phyloP scores from a whole-genome alignment of 306 rosid genomes.

The Citrullus mucosospermus region DNA sequence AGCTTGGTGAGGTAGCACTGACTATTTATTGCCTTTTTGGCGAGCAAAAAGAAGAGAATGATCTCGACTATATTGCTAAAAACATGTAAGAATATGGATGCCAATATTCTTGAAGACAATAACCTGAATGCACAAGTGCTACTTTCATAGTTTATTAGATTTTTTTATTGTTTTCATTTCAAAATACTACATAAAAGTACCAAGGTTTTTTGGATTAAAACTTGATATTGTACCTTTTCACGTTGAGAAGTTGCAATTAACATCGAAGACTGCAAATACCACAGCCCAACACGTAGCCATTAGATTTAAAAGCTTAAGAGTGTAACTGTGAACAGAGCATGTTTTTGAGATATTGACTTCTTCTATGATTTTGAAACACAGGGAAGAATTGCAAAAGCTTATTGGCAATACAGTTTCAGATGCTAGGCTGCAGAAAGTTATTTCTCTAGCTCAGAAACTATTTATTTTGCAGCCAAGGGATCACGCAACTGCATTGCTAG shows the following conservation, averaged over 20 bases:
- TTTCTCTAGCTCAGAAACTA: constrained; percentile 46
- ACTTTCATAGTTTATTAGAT: not conserved
- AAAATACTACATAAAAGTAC: not conserved
- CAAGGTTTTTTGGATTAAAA: not conserved
- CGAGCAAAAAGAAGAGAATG: constrained; percentile 15
- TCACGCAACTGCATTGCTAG: constrained; percentile 13
- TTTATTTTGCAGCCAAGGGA: constrained; percentile 44
- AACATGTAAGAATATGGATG: constrained; percentile 9
- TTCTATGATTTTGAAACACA: constrained; percentile 22
- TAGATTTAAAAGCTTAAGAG: not conserved
- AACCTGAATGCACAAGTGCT: not conserved
- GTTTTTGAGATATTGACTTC: constrained; percentile 6
- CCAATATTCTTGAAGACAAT: not conserved
- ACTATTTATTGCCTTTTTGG: constrained; percentile 26
- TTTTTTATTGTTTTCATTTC: not conserved
- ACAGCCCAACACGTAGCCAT: not conserved
- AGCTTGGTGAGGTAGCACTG: constrained; percentile 62
- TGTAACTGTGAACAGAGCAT: constrained; percentile 2
- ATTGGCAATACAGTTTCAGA: constrained; percentile 53
- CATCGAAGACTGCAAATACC: not conserved
- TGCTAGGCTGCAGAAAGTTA: constrained; percentile 51
- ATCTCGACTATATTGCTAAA: constrained; percentile 12
- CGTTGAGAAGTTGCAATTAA: not conserved
- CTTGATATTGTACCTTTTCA: not conserved
- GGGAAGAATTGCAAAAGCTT: constrained; percentile 60